phyloP scores from a whole-genome alignment of 106 monocot species.

The Platanthera guangdongensis region DNA sequence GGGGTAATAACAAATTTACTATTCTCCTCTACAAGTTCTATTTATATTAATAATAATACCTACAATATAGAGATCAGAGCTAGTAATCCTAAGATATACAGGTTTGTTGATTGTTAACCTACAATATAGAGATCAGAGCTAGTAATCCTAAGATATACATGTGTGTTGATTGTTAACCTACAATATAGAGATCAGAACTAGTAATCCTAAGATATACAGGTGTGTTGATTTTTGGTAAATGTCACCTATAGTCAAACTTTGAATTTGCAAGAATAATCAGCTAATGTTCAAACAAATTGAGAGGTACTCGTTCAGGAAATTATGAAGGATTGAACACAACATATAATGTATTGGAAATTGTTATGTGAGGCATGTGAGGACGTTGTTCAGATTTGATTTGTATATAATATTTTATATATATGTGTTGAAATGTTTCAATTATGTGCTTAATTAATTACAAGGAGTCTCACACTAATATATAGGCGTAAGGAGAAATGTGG shows the following conservation, averaged over 20 bases:
- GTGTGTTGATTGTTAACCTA: too few relatives aligned
- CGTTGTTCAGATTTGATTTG: neutral
- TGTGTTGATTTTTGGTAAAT: neutral
- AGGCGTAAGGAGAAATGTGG: too few relatives aligned
- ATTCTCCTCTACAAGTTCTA: neutral
- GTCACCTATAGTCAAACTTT: neutral
- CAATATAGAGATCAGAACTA: too few relatives aligned
- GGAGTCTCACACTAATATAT: too few relatives aligned
- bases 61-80: too few relatives aligned
- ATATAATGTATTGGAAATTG: neutral
- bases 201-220: neutral
- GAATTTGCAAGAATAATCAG: neutral
- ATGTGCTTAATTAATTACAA: too few relatives aligned
- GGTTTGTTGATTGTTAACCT: too few relatives aligned
- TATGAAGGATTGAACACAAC: neutral
- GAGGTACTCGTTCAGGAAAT: neutral
- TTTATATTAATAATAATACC: neutral
- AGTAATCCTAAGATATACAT: too few relatives aligned
- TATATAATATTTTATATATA: neutral
- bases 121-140: too few relatives aligned
- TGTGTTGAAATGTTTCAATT: too few relatives aligned
- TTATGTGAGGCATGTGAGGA: neutral
- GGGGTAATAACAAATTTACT: neutral
- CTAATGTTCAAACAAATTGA: neutral
- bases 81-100: too few relatives aligned